A percentile compares a stretch with the other conserved stretches of the same genome.
These are phyloP conservation scores for Scenedesmus sp. DNA, from an alignment of 163 green algal genomes.

Conservation along the genomic window DNA sequence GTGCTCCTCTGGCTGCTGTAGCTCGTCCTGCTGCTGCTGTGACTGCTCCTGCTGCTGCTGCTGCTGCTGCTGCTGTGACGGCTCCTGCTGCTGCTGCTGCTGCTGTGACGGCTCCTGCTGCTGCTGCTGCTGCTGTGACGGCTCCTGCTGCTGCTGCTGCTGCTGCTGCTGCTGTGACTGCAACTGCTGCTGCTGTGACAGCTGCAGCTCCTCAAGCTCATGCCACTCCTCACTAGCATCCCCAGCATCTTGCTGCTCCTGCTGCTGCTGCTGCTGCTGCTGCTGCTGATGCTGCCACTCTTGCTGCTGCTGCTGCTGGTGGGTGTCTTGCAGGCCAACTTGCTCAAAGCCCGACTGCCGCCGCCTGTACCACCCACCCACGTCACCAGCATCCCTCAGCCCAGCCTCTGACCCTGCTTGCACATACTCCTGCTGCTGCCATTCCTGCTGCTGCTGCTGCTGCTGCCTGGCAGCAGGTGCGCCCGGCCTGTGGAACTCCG, in stretches of 20 bases:
- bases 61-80: not conserved
- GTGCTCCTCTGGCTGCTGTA: not conserved
- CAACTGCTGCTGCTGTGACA: not conserved
- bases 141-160: not conserved
- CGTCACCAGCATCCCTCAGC: not conserved
- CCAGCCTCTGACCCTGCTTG: not conserved
- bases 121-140: not conserved
- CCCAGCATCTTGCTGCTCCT: not conserved
- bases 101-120: too few species aligned
- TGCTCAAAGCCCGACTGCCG: not conserved
- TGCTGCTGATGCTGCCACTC: not conserved
- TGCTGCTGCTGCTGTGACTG: too few species aligned
- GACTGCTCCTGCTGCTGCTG: not conserved
- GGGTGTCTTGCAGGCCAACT: not conserved
- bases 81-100: not conserved
- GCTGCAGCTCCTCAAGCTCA: not conserved
- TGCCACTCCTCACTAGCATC: slow-evolving; percentile 2
- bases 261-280: slow-evolving; percentile 1
- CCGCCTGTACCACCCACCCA: slow-evolving; percentile 12
- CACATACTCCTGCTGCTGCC: not conserved
- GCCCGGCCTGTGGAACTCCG: not conserved
- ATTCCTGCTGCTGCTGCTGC: not conserved
- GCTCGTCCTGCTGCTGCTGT: not conserved
- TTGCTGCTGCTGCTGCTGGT: slow-evolving; percentile 16
- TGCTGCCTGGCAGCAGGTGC: not conserved